phyloP scores from a whole-genome alignment of 768 basidiomycete genomes.

The Rhodotorula diobovata region DNA sequence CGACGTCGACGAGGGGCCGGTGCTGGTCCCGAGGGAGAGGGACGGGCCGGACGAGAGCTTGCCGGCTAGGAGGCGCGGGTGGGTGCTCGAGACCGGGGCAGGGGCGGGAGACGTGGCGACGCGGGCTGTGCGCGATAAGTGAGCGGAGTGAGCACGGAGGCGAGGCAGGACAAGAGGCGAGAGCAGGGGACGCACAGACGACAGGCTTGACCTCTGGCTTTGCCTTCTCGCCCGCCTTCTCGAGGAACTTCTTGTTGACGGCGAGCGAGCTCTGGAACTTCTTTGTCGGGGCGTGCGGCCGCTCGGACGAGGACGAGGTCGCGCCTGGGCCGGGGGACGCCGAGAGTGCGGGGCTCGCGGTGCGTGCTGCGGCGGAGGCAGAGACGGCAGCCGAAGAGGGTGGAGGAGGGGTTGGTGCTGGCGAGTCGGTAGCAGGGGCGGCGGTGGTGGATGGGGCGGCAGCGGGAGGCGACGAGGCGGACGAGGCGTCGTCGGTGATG shows the following conservation, averaged over 20 bases:
- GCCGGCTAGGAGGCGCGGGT: constrained; percentile 42
- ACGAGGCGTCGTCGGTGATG: not conserved
- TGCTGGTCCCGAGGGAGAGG: constrained; percentile 15
- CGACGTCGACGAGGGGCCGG: not conserved
- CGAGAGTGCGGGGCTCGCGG: constrained; percentile 18
- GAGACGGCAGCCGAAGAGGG: too few species aligned
- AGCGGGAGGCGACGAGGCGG: not conserved
- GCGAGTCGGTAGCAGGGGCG: constrained; percentile 1
- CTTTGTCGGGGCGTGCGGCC: constrained; percentile 43
- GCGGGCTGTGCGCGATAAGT: constrained; percentile 1
- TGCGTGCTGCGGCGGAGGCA: not conserved
- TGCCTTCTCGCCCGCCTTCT: constrained; percentile 67
- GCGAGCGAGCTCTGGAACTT: constrained; percentile 87
- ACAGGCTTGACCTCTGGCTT: constrained; percentile 32
- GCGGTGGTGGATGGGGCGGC: not conserved
- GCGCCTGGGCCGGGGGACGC: constrained; percentile 40
- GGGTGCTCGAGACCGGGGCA: constrained; percentile 17
- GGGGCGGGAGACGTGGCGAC: constrained; percentile 16
- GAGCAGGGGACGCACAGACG: not conserved
- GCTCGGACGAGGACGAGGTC: constrained; percentile 37
- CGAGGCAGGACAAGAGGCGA: not conserved
- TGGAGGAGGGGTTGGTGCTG: not conserved
- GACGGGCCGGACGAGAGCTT: constrained; percentile 34
- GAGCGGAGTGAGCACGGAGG: not conserved
- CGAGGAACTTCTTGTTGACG: constrained; percentile 93